Evolutionary conservation across 2,329 filamentous ascomycete species (phyloP).

Genomic region (Aspergillus felis): DNA sequence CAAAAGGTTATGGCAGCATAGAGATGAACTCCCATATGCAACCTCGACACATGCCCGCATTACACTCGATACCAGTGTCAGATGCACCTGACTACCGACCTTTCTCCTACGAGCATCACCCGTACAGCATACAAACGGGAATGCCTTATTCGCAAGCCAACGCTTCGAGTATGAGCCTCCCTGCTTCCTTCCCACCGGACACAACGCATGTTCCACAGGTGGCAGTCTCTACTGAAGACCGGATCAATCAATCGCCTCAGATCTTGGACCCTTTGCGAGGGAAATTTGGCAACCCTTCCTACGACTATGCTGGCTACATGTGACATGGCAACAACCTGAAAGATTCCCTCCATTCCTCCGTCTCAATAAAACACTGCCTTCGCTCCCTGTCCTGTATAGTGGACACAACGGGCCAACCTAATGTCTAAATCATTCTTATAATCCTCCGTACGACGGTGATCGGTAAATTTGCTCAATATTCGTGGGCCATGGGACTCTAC

Average conservation of each 20-base stretch:
- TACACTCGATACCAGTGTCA: conserved; percentile 32
- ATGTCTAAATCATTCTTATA: neutral
- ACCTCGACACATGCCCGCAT: conserved; percentile 22
- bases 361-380: conserved; percentile 1
- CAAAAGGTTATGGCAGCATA: conserved; percentile 22
- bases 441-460: neutral
- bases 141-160: conserved; percentile 32
- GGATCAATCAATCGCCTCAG: conserved; percentile 20
- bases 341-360: neutral
- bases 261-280: conserved; percentile 22
- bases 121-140: conserved; percentile 23
- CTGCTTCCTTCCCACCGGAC: conserved; percentile 31
- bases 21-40: conserved; percentile 26
- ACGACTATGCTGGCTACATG: conserved; percentile 26
- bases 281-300: conserved; percentile 26
- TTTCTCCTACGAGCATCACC: conserved; percentile 26
- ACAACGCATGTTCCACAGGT: conserved; percentile 16
- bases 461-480: neutral
- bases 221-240: conserved; percentile 17
- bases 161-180: conserved; percentile 33
- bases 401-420: neutral
- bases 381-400: neutral
- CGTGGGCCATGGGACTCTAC: neutral
- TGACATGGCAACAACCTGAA: conserved; percentile 21
- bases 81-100: conserved; percentile 33